These are phyloP conservation scores for Fennellomyces sp. DNA, from an alignment of 371 early-diverging fungal genomes.

Conservation along the genomic window DNA sequence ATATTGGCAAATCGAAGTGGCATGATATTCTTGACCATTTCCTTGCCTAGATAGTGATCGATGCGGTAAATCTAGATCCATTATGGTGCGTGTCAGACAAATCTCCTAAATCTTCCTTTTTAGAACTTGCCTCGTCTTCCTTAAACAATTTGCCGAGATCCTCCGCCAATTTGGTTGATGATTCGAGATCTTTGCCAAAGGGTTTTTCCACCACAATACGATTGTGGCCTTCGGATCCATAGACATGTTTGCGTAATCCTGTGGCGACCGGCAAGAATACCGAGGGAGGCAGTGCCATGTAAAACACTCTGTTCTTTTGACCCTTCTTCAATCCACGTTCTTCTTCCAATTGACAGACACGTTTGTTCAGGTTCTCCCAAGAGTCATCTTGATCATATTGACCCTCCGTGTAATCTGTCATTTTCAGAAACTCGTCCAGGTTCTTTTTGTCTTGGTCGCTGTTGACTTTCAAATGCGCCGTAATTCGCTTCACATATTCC, in stretches of 20 bases:
- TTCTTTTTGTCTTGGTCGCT: slow-evolving; percentile 38
- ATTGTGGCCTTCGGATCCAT: slow-evolving; percentile 58
- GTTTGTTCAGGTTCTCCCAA: slow-evolving; percentile 67
- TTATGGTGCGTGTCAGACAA: neutral
- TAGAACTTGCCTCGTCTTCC: slow-evolving; percentile 77
- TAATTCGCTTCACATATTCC: slow-evolving; percentile 79
- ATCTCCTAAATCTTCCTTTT: neutral
- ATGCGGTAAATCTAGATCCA: slow-evolving; percentile 85
- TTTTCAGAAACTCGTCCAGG: slow-evolving; percentile 76
- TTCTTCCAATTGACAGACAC: slow-evolving; percentile 57
- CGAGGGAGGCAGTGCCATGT: slow-evolving; percentile 98
- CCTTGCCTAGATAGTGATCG: slow-evolving; percentile 98
- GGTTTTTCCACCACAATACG: slow-evolving; percentile 98
- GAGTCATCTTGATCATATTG: slow-evolving; percentile 85
- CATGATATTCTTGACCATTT: slow-evolving; percentile 97
- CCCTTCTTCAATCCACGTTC: slow-evolving; percentile 34
- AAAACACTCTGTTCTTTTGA: slow-evolving; percentile 80
- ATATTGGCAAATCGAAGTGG: slow-evolving; percentile 92
- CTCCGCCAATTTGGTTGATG: slow-evolving; percentile 69
- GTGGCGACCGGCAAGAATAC: slow-evolving; percentile 87
- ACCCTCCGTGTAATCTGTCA: slow-evolving; percentile 66
- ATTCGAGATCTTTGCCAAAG: slow-evolving; percentile 93
- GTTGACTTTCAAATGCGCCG: slow-evolving; percentile 67
- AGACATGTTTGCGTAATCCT: slow-evolving; percentile 71
- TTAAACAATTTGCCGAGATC: slow-evolving; percentile 75